These are phyloP conservation scores for Phyllosticta capitalensis DNA, from an alignment of 2,329 filamentous ascomycete genomes.

Conservation along the genomic window DNA sequence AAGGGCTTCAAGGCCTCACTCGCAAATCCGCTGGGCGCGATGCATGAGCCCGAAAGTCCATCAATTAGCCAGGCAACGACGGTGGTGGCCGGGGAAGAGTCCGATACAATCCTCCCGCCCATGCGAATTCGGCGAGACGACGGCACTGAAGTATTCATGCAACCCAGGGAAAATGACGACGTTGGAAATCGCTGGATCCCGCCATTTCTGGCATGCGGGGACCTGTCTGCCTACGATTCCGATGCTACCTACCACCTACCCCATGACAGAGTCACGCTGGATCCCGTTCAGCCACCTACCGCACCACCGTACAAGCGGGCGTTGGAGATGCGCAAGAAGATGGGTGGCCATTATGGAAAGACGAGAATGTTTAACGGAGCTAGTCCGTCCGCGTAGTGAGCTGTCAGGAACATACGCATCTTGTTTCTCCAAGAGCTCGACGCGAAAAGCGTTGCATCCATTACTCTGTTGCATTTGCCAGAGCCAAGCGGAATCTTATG, in stretches of 20 bases:
- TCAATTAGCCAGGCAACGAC: constrained; percentile 33
- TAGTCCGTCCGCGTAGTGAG: no score
- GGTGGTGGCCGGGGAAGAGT: constrained; percentile 41
- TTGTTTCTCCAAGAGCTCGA: no score
- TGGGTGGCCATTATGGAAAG: constrained; percentile 69
- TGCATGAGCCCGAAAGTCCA: no score
- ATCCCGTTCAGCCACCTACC: constrained; percentile 90
- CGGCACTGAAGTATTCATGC: constrained; percentile 38
- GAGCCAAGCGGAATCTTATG: no score
- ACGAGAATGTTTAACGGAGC: constrained; percentile 36
- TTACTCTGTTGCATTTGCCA: no score
- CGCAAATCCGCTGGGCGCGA: constrained; percentile 61
- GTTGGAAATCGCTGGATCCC: constrained; percentile 69
- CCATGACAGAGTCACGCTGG: constrained; percentile 73
- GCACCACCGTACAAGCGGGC: constrained; percentile 91
- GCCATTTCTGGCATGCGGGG: constrained; percentile 93
- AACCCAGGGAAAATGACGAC: constrained; percentile 29
- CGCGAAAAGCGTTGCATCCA: no score
- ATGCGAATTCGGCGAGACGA: constrained; percentile 32
- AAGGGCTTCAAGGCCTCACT: constrained; percentile 65
- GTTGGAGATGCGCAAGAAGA: constrained; percentile 68
- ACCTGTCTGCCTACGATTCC: constrained; percentile 88
- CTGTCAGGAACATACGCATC: no score
- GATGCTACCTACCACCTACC: constrained; percentile 90
- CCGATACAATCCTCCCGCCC: neutral